Evolutionary conservation across 1,284 basidiomycete genomes (phyloP), one percentile per base, ranked within the genome.

Genomic region (Cryptococcus sp.): DNA sequence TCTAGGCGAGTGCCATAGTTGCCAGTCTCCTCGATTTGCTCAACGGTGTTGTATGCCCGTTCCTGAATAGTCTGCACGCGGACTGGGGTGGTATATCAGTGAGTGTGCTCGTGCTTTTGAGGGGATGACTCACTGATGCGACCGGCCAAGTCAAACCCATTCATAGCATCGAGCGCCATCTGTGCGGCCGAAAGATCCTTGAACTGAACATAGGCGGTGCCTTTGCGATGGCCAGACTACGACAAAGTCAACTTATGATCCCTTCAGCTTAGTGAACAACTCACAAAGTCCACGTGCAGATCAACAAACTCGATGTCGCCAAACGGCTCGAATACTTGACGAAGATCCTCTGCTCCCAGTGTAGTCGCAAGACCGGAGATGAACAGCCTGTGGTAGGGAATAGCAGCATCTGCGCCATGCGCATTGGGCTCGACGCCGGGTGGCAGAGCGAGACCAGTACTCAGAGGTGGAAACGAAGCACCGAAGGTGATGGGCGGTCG

Each of bases 141-240:
- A 48, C 93, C 96, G 48, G 96, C 95, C 52, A 99, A 84, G 70
- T 96, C 93, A 73, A 99, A 98, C 13, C 91, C 91, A 82, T 98
- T 93, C 93, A 99, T 98, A 67, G 96, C 92, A 72, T 97, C 93
- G 42, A 95, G 81, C 17, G 95, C 95, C 86, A 94, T 94, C 76
- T 91, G 89, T 19, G 96, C 95, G 73, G 97, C 90, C 71, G 93
- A 89, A 17, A 86, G 81, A 50, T 90, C 84, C 72, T 91, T 91
- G 79, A 93, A 96, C 87, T 99, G 96, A 46, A 99, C 90, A 76
- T 99, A 99, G 27, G 92, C 93, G 76, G 96, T 98, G 41, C 96
- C 96, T 79, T 98, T 98, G 80, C 91, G 94, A 71, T 91, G 87
- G 46, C 94, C 93, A 43, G 92, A 94, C 82, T 76, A 43, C 8